Conservation (phyloP, 2,329 filamentous ascomycete species). For the Sarocladium kiliense region DNA sequence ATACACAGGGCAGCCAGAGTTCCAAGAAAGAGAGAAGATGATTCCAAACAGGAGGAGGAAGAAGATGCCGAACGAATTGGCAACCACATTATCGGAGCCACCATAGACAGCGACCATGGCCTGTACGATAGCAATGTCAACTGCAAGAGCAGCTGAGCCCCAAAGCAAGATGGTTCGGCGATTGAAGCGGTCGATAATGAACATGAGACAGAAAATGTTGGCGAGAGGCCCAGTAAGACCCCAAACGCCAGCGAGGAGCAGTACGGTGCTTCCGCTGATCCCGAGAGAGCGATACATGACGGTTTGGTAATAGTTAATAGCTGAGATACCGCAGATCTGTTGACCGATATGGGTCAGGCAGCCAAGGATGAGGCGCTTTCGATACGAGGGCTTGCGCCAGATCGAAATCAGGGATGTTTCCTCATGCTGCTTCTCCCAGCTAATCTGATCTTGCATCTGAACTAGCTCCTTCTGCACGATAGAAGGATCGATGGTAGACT, state of each 20-base stretch:
- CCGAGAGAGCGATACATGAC: constrained; percentile 50
- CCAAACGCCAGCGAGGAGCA: constrained; percentile 47
- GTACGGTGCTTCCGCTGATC: constrained; percentile 42
- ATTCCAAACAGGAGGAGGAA: constrained; percentile 21
- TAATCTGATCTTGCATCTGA: constrained; percentile 48
- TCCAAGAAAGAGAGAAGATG: constrained; percentile 9
- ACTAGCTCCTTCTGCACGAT: constrained; percentile 43
- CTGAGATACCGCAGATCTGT: constrained; percentile 40
- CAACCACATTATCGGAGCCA: constrained; percentile 18
- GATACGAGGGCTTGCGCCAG: constrained; percentile 32
- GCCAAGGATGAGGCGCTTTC: constrained; percentile 43
- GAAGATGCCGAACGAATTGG: constrained; percentile 24
- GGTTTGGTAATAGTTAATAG: constrained; percentile 46
- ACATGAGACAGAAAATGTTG: constrained; percentile 13
- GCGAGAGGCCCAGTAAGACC: not conserved
- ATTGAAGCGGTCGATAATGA: constrained; percentile 30
- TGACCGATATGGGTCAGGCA: constrained; percentile 32
- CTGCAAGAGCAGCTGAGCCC: constrained; percentile 22
- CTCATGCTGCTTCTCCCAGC: constrained; percentile 53
- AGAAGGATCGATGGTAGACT: not conserved
- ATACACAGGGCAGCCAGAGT: constrained; percentile 24
- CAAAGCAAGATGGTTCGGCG: constrained; percentile 28
- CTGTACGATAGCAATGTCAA: constrained; percentile 21
- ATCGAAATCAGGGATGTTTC: constrained; percentile 44
- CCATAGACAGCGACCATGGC: constrained; percentile 21